A percentile compares a stretch with the other conserved stretches of the same genome.
Conservation (phyloP, 371 early-diverging fungal genomes). For the Mucor racemosus region DNA sequence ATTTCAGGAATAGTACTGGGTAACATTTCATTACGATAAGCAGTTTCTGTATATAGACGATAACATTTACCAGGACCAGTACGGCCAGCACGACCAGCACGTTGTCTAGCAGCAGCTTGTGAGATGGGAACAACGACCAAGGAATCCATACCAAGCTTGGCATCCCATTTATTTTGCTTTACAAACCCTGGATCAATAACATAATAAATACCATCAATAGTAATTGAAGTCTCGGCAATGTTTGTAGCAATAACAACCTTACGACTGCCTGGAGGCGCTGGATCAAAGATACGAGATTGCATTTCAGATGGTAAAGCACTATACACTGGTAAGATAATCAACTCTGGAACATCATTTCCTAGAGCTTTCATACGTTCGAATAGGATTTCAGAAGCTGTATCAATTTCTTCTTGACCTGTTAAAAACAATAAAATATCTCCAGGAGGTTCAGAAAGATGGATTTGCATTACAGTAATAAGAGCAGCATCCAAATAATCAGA, state of each 20-base stretch:
- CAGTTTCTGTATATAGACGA: slow-evolving; percentile 95
- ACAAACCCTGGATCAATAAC: slow-evolving; percentile 98
- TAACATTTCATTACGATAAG: slow-evolving; percentile 96
- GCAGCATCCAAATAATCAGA: slow-evolving; percentile 93
- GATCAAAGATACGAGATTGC: slow-evolving; percentile 95
- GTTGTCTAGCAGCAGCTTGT: slow-evolving; percentile 95
- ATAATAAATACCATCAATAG: slow-evolving; percentile 98
- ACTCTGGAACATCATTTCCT: slow-evolving; percentile 91
- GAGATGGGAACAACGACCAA: slow-evolving; percentile 92
- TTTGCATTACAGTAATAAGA: slow-evolving; percentile 94
- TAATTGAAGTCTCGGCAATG: slow-evolving; percentile 99
- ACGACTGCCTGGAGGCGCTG: slow-evolving; percentile 88
- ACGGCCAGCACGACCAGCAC: slow-evolving; percentile 99
- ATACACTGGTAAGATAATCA: slow-evolving; percentile 94
- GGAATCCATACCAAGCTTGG: slow-evolving; percentile 95
- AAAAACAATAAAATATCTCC: slow-evolving; percentile 98
- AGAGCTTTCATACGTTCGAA: slow-evolving; percentile 96
- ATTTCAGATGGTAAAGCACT: slow-evolving; percentile 93
- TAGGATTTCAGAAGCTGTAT: slow-evolving; percentile 89
- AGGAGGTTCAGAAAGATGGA: slow-evolving; percentile 94
- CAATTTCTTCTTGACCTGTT: slow-evolving; percentile 98
- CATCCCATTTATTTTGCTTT: slow-evolving; percentile 96
- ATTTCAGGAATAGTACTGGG: slow-evolving; percentile 98
- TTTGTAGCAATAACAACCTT: slow-evolving; percentile 99
- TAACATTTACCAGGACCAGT: slow-evolving; percentile 97